Evolutionary conservation across 345 rosid species (phyloP).

Genomic region (Noccaea bulbosa): DNA sequence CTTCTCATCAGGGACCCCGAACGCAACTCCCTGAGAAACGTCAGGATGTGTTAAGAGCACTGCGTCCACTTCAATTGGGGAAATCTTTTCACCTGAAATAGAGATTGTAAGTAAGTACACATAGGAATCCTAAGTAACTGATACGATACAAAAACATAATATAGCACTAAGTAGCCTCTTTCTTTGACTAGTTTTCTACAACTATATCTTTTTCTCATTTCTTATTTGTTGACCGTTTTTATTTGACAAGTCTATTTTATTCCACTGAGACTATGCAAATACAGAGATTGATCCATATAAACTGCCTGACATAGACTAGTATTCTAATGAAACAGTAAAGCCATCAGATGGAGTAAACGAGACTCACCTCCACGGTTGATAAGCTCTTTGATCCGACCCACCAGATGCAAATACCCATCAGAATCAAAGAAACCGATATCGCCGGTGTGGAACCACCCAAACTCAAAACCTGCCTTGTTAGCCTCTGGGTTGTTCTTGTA

Average conservation of each 20-base stretch:
- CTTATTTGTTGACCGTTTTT: background rate
- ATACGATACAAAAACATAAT: background rate
- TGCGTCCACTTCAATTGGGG: conserved; percentile 94
- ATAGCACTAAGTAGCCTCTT: conserved; percentile 17
- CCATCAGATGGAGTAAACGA: conserved; percentile 22
- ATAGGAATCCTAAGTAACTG: background rate
- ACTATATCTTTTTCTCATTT: background rate
- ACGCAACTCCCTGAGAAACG: conserved; percentile 79
- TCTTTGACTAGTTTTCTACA: conserved; percentile 31
- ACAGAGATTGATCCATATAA: background rate
- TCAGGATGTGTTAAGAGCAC: conserved; percentile 75
- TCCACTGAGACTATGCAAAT: background rate
- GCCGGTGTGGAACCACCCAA: conserved; percentile 97
- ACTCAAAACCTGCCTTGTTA: conserved; percentile 72
- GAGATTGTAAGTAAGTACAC: conserved; percentile 6
- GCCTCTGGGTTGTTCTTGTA: conserved; percentile 93
- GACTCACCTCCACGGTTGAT: conserved; percentile 92
- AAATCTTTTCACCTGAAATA: conserved; percentile 87
- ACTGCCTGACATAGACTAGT: background rate
- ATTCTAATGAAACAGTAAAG: conserved; percentile 21
- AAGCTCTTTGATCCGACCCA: conserved; percentile 96
- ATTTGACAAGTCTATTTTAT: conserved; percentile 23
- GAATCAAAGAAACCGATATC: conserved; percentile 77
- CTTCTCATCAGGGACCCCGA: conserved; percentile 93
- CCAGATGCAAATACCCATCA: conserved; percentile 85